These are phyloP conservation scores for Penicillium rolfsii DNA, from an alignment of 2,329 filamentous ascomycete species.

Conservation along the genomic window DNA sequence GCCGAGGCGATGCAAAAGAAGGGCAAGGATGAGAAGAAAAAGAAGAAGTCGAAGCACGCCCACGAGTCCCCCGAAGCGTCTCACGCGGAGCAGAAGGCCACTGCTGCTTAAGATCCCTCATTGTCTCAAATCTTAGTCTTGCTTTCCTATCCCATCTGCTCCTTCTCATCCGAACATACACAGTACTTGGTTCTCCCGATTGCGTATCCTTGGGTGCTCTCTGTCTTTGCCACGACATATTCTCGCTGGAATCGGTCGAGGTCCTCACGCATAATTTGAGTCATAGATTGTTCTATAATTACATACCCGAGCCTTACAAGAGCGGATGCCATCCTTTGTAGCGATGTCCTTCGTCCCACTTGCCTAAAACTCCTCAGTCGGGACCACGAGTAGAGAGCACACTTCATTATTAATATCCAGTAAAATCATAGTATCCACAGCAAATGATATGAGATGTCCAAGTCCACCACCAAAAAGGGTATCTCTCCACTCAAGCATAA, in stretches of 20 bases:
- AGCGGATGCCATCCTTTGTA: conserved; percentile 2
- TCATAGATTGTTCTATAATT: conserved; percentile 27
- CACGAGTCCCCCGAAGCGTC: conserved; percentile 25
- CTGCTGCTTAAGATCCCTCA: conserved; percentile 19
- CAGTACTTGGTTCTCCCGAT: conserved; percentile 9
- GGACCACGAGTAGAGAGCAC: too few relatives aligned
- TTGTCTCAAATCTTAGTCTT: conserved; percentile 2
- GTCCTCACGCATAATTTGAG: conserved; percentile 12
- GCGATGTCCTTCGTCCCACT: background rate
- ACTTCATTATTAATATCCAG: background rate
- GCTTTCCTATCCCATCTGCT: background rate
- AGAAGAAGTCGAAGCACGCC: conserved; percentile 57
- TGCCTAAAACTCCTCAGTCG: too few relatives aligned
- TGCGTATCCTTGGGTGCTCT: conserved; percentile 1
- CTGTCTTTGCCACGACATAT: conserved; percentile 11
- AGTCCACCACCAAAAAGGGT: background rate
- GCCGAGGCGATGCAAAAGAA: conserved; percentile 96
- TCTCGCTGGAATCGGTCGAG: background rate
- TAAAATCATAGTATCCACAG: background rate
- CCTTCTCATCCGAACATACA: conserved; percentile 21
- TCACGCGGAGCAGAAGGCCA: conserved; percentile 16
- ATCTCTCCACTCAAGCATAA: conserved; percentile 9
- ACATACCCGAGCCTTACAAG: conserved; percentile 15
- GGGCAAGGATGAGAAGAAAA: conserved; percentile 76
- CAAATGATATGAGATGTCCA: background rate